A percentile compares a stretch with the other conserved stretches of the same genome.
Evolutionary conservation across 768 basidiomycete genomes (phyloP).

Genomic region (Hydnomerulius pinastri): DNA sequence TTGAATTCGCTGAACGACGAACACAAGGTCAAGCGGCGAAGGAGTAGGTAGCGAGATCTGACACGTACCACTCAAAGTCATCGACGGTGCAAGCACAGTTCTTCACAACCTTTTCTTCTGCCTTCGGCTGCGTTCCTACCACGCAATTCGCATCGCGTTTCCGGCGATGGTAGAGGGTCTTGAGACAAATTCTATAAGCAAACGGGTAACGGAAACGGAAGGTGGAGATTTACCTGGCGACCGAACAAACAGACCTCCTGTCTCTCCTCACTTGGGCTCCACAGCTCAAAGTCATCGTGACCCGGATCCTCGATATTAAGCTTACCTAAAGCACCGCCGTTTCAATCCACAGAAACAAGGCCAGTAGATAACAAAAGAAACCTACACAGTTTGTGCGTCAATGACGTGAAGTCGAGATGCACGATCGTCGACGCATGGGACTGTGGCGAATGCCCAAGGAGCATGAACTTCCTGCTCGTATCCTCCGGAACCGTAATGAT

Average conservation of each 20-base stretch:
- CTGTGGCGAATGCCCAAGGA: slow-evolving; percentile 66
- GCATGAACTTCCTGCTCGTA: slow-evolving; percentile 87
- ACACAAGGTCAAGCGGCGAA: not conserved
- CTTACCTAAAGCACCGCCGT: slow-evolving; percentile 48
- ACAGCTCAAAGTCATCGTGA: slow-evolving; percentile 93
- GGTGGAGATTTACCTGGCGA: slow-evolving; percentile 58
- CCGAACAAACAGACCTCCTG: slow-evolving; percentile 90
- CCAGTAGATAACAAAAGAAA: slow-evolving; percentile 8
- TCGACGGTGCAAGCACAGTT: slow-evolving; percentile 71
- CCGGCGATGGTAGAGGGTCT: slow-evolving; percentile 93
- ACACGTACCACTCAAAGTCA: slow-evolving; percentile 96
- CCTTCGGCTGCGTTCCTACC: slow-evolving; percentile 70
- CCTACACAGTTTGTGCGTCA: slow-evolving; percentile 79
- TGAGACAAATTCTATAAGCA: not conserved
- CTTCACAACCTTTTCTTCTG: slow-evolving; percentile 50
- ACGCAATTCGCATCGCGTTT: slow-evolving; percentile 78
- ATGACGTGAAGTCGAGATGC: slow-evolving; percentile 84
- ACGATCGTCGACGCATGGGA: slow-evolving; percentile 52
- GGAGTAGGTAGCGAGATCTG: not conserved
- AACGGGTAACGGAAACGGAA: not conserved
- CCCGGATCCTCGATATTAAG: slow-evolving; percentile 70
- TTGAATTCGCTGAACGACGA: slow-evolving; percentile 81
- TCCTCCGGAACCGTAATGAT: slow-evolving; percentile 91
- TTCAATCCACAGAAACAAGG: slow-evolving; percentile 4
- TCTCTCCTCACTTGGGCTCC: slow-evolving; percentile 94